Conservation (phyloP, 2,329 filamentous ascomycete species). For the Verticillium albo-atrum region DNA sequence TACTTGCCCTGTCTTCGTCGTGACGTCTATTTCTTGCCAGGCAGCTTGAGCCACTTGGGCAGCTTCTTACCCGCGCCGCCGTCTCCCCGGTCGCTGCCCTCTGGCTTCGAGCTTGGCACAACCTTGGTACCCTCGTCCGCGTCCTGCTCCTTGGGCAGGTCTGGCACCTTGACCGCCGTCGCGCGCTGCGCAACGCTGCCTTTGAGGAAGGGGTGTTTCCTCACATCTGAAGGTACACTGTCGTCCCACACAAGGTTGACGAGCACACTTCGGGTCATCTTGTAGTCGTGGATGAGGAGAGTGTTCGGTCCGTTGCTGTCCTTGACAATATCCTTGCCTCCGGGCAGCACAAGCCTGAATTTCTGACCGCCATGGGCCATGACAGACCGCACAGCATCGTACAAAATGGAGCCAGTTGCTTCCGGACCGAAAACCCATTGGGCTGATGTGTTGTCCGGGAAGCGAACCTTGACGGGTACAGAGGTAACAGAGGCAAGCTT, state of each 20-base stretch:
- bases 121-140: constrained; percentile 31
- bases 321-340: constrained; percentile 43
- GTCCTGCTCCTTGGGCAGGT: constrained; percentile 38
- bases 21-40: constrained; percentile 60
- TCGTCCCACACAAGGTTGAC: constrained; percentile 74
- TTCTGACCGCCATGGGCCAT: constrained; percentile 60
- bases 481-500: constrained; percentile 62
- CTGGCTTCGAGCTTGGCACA: constrained; percentile 24
- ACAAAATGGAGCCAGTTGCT: constrained; percentile 68
- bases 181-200: constrained; percentile 55
- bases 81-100: constrained; percentile 30
- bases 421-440: constrained; percentile 64
- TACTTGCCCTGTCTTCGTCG: background rate
- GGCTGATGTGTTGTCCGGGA: constrained; percentile 80
- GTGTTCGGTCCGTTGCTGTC: constrained; percentile 42
- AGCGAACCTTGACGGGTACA: constrained; percentile 74
- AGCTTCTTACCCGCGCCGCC: constrained; percentile 35
- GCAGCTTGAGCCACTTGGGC: constrained; percentile 70
- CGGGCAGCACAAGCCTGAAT: constrained; percentile 68
- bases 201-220: constrained; percentile 57
- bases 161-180: constrained; percentile 61
- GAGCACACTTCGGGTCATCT: constrained; percentile 65
- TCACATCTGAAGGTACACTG: constrained; percentile 49
- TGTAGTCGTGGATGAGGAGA: constrained; percentile 67
- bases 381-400: constrained; percentile 68